These are phyloP conservation scores for Neurospora sp. DNA, from an alignment of 495 filamentous ascomycete species.

Conservation along the genomic window DNA sequence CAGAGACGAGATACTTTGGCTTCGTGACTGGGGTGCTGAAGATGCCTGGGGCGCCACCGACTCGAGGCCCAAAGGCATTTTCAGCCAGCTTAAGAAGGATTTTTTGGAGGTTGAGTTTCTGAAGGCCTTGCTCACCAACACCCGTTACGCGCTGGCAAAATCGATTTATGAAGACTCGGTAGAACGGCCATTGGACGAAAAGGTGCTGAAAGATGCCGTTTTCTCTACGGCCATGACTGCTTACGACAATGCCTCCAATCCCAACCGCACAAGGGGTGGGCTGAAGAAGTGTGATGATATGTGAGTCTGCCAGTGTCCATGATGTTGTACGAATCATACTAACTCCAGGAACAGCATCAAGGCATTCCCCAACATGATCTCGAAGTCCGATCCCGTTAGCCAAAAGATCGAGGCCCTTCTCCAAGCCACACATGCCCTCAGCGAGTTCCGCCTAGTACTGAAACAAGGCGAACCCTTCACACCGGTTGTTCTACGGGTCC, in stretches of 20 bases:
- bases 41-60: slow-evolving; percentile 18
- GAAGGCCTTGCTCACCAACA: slow-evolving; percentile 58
- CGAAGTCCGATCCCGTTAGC: slow-evolving; percentile 38
- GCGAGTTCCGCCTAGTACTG: slow-evolving; percentile 77
- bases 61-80: slow-evolving; percentile 47
- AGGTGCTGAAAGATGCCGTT: slow-evolving; percentile 54
- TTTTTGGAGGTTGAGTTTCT: slow-evolving; percentile 66
- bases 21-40: slow-evolving; percentile 64
- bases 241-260: slow-evolving; percentile 87
- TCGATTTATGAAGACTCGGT: slow-evolving; percentile 56
- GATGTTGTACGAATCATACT: slow-evolving; percentile 2
- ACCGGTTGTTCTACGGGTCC: slow-evolving; percentile 80
- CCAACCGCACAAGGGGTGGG: slow-evolving; percentile 71
- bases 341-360: slow-evolving; percentile 41
- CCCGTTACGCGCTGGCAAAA: slow-evolving; percentile 55
- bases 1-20: slow-evolving; percentile 66
- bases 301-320: slow-evolving; percentile 35
- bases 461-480: slow-evolving; percentile 89
- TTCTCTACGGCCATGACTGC: slow-evolving; percentile 56
- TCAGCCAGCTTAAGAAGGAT: slow-evolving; percentile 54
- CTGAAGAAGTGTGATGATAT: slow-evolving; percentile 78
- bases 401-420: slow-evolving; percentile 58
- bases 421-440: slow-evolving; percentile 76
- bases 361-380: slow-evolving; percentile 56
- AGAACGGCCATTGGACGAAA: slow-evolving; percentile 38